Conservation (phyloP, 1,284 basidiomycete genomes). For the Ustilago crameri region DNA sequence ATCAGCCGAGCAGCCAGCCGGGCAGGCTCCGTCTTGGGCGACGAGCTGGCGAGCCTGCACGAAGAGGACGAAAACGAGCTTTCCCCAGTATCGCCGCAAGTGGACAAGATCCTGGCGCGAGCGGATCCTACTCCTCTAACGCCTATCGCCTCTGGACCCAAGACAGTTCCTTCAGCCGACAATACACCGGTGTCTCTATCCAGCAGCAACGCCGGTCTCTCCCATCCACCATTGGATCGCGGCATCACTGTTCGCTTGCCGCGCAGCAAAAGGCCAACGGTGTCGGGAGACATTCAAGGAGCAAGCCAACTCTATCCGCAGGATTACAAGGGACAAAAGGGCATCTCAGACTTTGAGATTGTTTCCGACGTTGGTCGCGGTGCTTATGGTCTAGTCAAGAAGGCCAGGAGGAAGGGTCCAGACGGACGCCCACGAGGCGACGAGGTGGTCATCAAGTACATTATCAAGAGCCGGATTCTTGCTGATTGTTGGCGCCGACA, state of each 20-base stretch:
- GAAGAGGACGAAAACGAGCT: conserved; percentile 53
- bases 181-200: conserved; percentile 1
- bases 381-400: conserved; percentile 96
- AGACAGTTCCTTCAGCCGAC: conserved; percentile 6
- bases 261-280: conserved; percentile 44
- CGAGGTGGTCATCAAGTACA: conserved; percentile 90
- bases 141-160: conserved; percentile 28
- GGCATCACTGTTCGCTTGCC: conserved; percentile 27
- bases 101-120: conserved; percentile 15
- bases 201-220: conserved; percentile 18
- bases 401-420: conserved; percentile 80
- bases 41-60: conserved; percentile 43
- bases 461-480: conserved; percentile 96
- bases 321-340: conserved; percentile 26
- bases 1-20: conserved; percentile 48
- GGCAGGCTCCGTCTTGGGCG: conserved; percentile 50
- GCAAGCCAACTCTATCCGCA: conserved; percentile 13
- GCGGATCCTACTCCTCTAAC: conserved; percentile 27
- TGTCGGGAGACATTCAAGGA: conserved; percentile 13
- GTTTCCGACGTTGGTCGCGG: conserved; percentile 74
- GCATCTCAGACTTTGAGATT: conserved; percentile 62
- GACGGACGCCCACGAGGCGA: conserved; percentile 73
- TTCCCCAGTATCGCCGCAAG: conserved; percentile 41
- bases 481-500: conserved; percentile 99
- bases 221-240: conserved; percentile 23